These are phyloP conservation scores for Pistacia vera DNA, from an alignment of 345 rosid genomes.

Conservation along the genomic window DNA sequence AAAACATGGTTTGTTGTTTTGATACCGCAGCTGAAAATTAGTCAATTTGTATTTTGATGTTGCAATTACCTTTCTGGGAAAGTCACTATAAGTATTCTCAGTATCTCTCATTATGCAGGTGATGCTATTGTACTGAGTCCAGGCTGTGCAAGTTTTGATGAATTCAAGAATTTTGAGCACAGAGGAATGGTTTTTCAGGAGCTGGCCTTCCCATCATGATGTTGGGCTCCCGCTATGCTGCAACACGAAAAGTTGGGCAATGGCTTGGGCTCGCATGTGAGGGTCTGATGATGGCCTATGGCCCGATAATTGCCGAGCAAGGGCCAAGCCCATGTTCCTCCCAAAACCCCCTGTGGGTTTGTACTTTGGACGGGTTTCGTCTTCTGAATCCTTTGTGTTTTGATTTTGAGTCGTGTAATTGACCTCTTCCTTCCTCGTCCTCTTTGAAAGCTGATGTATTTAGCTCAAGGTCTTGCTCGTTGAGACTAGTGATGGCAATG, in stretches of 20 bases:
- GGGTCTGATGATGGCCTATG: too few relatives aligned
- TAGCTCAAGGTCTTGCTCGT: too few relatives aligned
- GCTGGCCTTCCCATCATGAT: constrained; percentile 21
- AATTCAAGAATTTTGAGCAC: constrained; percentile 7
- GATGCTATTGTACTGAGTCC: constrained; percentile 36
- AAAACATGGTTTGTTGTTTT: constrained; percentile 26
- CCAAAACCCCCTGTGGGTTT: too few relatives aligned
- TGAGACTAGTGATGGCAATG: too few relatives aligned
- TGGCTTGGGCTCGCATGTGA: too few relatives aligned
- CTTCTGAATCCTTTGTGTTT: too few relatives aligned
- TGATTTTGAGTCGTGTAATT: too few relatives aligned
- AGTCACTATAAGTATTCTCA: not conserved
- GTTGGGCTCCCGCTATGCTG: not conserved
- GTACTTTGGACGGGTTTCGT: too few relatives aligned
- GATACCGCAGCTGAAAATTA: not conserved
- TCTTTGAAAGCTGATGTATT: too few relatives aligned
- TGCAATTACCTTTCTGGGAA: not conserved
- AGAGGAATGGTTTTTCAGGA: constrained; percentile 37
- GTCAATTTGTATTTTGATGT: not conserved
- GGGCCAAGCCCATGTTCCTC: too few relatives aligned
- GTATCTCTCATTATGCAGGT: constrained; percentile 16
- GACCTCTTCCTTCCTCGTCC: too few relatives aligned
- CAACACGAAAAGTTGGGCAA: not conserved
- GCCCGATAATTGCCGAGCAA: too few relatives aligned
- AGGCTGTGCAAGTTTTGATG: constrained; percentile 19